A percentile compares a stretch with the other conserved stretches of the same genome.
Conservation (phyloP, 2,329 filamentous ascomycete genomes). For the Cytospora mali region DNA sequence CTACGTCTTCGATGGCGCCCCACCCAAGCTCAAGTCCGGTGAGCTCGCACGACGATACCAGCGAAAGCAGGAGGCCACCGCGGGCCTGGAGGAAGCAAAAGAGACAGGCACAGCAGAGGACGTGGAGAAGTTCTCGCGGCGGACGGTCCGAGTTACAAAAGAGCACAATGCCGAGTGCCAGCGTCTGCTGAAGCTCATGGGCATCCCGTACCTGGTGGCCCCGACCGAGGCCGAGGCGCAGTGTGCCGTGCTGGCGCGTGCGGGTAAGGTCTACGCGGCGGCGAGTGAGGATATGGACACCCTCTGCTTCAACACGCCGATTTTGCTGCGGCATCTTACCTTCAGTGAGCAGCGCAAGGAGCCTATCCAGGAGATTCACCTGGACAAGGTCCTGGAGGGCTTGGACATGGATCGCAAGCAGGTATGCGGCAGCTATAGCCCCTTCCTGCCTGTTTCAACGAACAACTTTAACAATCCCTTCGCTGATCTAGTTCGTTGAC, state of each 20-base stretch:
- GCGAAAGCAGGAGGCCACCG: slow-evolving; percentile 88
- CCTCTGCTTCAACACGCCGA: slow-evolving; percentile 89
- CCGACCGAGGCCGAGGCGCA: slow-evolving; percentile 98
- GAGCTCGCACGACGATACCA: slow-evolving; percentile 96
- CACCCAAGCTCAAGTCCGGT: slow-evolving; percentile 95
- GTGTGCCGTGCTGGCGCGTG: slow-evolving; percentile 85
- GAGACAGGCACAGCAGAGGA: slow-evolving; percentile 96
- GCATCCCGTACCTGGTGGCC: slow-evolving; percentile 90
- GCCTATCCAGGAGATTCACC: slow-evolving; percentile 91
- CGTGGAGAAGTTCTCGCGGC: slow-evolving; percentile 94
- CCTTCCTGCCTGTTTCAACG: neutral
- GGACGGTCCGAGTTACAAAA: slow-evolving; percentile 91
- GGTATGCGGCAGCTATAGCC: slow-evolving; percentile 48
- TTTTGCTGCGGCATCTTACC: slow-evolving; percentile 88
- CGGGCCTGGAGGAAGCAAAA: slow-evolving; percentile 91
- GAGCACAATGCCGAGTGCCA: slow-evolving; percentile 98
- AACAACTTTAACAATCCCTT: slow-evolving; percentile 10
- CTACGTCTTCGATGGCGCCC: slow-evolving; percentile 96
- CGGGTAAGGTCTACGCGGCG: slow-evolving; percentile 94
- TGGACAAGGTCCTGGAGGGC: slow-evolving; percentile 84
- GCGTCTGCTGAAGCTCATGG: slow-evolving; percentile 89
- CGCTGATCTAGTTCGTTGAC: slow-evolving; percentile 76
- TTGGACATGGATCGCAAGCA: slow-evolving; percentile 85
- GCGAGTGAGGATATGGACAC: slow-evolving; percentile 99
- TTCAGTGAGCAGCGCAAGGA: slow-evolving; percentile 98